Base-by-base conservation (phyloP, 306 rosid species). In the Pterocarpus santalinus region DNA sequence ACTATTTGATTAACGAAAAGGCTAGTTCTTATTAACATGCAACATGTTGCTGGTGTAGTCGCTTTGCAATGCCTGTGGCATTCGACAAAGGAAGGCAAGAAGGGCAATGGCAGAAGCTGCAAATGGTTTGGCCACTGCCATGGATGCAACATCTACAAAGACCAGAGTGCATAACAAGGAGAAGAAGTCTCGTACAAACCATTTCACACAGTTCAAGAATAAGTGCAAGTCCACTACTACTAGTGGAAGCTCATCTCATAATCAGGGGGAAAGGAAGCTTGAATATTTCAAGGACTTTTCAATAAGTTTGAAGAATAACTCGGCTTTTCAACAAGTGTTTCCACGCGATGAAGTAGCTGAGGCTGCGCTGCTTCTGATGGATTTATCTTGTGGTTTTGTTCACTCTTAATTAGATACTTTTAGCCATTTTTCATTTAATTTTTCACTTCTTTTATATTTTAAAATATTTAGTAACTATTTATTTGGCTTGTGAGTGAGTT, bases 41-140 rank as follows among this genome's bases (percentile, higher is more conserved):
- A 69, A 51, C 6, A 30, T 53, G 61, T 67, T 67, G 35, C 6
- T 72, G 66, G 46, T 85, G 87, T 90, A 95, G 98, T 88, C 98
- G 7, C 92, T 95, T n/a, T 92, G 98, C 89, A 95, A 95, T 88
- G 98, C 97, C 1, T 95, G 98, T 73, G 98, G 98, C 3, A 95
- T 92, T 17, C 82, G 97, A 68, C 97, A 90, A 35, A 86, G 98
- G 86, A 95, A 95, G 80, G 97, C 92, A 17, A 91, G 95, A 78
- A 80, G 89, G 77, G 95, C 98, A 47, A 86, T 89, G 90, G 86
- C 86, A 3, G 97, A 90, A 87, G 96, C 91, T 55, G 85, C 78
- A 41, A 83, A 72, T 38, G 81, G 85, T 53, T 47, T 66, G 7
- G 71, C 58, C 0, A 76, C 17, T 15, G 17, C 75, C 60, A 5